Percentiles rank a stretch among this genome's conserved stretches.
phyloP scores from a whole-genome alignment of 768 basidiomycete genomes.

The Russula ochroleuca region DNA sequence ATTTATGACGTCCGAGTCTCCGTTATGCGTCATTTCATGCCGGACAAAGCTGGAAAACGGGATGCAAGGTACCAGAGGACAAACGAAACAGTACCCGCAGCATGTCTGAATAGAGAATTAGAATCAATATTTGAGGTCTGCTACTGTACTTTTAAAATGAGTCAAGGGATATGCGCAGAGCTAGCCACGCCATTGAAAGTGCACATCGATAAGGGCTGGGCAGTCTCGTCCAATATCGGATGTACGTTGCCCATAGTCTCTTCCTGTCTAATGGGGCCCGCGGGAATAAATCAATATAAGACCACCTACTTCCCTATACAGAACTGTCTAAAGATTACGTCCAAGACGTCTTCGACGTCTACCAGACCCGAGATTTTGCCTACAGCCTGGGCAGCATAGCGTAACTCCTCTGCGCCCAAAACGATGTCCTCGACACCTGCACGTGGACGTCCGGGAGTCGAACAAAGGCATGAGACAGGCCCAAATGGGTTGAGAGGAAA shows the following conservation, averaged over 20 bases:
- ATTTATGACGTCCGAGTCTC: conserved; percentile 10
- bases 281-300: background rate
- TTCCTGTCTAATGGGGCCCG: background rate
- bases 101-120: conserved; percentile 10
- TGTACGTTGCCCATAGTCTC: background rate
- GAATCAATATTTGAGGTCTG: background rate
- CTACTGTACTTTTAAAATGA: too few species aligned
- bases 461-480: conserved; percentile 2
- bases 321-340: conserved; percentile 79
- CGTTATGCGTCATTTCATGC: background rate
- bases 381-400: conserved; percentile 80
- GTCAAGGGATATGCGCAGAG: background rate
- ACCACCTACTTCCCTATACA: conserved; percentile 40
- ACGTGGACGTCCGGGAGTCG: conserved; percentile 8
- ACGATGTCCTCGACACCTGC: conserved; percentile 69
- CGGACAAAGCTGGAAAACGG: background rate
- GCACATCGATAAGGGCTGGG: background rate
- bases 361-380: conserved; percentile 79
- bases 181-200: background rate
- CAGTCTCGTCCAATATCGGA: background rate
- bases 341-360: conserved; percentile 78
- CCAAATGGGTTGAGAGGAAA: background rate
- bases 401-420: conserved; percentile 78
- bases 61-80: background rate
- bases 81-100: conserved; percentile 4